Base-by-base conservation (phyloP, 345 rosid species). In the Lepidium africanum region DNA sequence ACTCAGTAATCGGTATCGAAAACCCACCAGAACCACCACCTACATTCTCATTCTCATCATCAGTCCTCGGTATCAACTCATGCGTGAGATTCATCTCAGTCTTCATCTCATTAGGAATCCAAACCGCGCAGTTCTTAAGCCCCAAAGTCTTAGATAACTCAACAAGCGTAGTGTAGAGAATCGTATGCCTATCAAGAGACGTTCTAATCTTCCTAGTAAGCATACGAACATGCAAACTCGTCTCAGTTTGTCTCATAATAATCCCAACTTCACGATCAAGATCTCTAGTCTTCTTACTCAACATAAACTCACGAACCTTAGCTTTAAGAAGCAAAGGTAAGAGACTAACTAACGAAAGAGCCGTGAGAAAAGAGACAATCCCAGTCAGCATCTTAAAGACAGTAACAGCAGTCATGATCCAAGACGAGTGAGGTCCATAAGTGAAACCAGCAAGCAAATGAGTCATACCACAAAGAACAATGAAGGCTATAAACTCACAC, bases 401-500 rank as follows among this genome's bases (percentile, higher is more conserved):
- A 0, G 97, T 93, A 47, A 87, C 86, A 30, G 97, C 83, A 66
- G 90, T 69, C 90, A 85, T 85, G 47, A 90, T 78, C 77, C 87
- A 92, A 78, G 90, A 72, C 0, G 76, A 65, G 59, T 93, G 97
- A 23, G 96, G 90, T 5, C 87, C 82, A 30, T 86, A 90, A 49
- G 96, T 85, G 94, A 89, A 88, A 33, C 97, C 98, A 50, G 92
- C 78, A 51, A 93, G 85, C 72, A 93, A 72, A 78, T 93, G 98
- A 59, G 97, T 88, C 94, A 93, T 66, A 38, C 97, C 98, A 62
- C 98, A 90, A 5, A 93, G 90, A 32, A 93, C 97, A 75, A 93
- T 93, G 86, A 93, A 93, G 52, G 97, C 89, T 21, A 90, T 93
- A 79, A 93, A 93, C 82, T 93, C 81, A 47, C 82, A 75, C 13